Evolutionary conservation across 768 basidiomycete species (phyloP), one percentile per base, ranked within the genome.

Genomic region (Neoboletus subvelutipes): DNA sequence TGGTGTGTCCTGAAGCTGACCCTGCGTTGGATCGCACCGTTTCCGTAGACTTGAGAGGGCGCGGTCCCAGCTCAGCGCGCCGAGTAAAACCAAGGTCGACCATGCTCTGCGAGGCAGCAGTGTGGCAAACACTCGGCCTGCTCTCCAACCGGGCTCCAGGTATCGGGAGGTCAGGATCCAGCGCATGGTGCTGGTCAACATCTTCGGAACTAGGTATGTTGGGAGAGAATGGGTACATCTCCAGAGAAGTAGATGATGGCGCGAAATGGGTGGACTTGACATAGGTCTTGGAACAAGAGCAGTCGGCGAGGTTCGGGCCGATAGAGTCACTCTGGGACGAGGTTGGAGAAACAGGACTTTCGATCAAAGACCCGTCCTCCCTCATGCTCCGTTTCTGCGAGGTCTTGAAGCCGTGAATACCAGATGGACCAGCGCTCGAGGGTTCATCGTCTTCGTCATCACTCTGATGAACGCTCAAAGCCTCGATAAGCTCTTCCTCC

Each of bases 101-200:
- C 79, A 88, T 80, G 65, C 88, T 90, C 63, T 72, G 78, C 49
- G 87, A 88, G n/a, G n/a, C n/a, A 0, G 80, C 79, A 39, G 78
- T 80, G 52, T 81, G 83, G 65, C 83, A 83, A 65, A 87, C 77
- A 47, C 74, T 73, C 6, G 83, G 81, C 22, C 73, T 68, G 34
- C 24, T 47, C 56, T 62, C 57, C 50, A 55, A 40, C 33, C 52
- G 56, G 33, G 36, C 18, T 47, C 56, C 59, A 50, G 55, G 43
- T 22, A 39, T 51, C 46, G 47, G 43, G 20, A 36, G 46, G 40
- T 57, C 57, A 39, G 45, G 43, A 43, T 58, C 53, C 28, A 55
- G 43, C 20, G 37, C 6, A 40, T 31, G 49, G 29, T 34, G 46
- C 28, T 20, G 36, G 29, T 40, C 41, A 26, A 48, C 47, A 17